Evolutionary conservation across 2,329 filamentous ascomycete genomes (phyloP), one percentile per base, ranked within the genome.

Genomic region (Lizonia empirigonia): DNA sequence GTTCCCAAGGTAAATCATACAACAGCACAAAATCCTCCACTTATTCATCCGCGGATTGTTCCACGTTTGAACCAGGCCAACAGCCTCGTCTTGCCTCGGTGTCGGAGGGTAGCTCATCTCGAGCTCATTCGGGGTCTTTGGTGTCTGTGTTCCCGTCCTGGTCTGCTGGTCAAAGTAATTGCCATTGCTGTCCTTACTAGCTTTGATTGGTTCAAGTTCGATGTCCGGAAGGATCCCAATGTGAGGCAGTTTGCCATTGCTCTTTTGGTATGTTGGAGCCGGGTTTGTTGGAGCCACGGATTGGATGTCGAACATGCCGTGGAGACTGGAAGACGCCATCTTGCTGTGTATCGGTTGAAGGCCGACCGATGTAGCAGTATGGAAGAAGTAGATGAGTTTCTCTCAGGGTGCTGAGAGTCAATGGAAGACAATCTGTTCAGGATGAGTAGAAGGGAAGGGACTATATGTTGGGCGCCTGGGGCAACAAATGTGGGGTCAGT

Each of bases 1-100:
- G 62, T 87, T 86, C 2, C 81, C 80, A 54, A 94, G 80, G 51
- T 83, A 87, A 54, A 86, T 81, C 34, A 88, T 65, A 58, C 87
- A 90, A 12, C 82, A 79, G 9, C 83, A 80, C 8, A 86, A 67
- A 20, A 92, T 77, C 26, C 89, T 79, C 74, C 82, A 92, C 54
- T 83, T 85, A 69, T 91, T 92, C 81, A 85, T 89, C 9, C 79
- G 55, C 4, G 76, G 75, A 51, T 83, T 77, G 55, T 79, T 85
- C 51, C 84, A 81, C 55, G 78, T 86, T 39, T 84, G 83, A 24
- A 84, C 66, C 3, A 79, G 70, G 35, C 80, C 77, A 1, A 67
- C 76, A 7, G 71, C 77, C 7, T 77, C 74, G 12, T 70, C 63
- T 19, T 54, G 60, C 22, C 42, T 61, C 15, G 81, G 82, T 6